These are phyloP conservation scores for Pseudodiploospora longispora DNA, from an alignment of 2,329 filamentous ascomycete genomes.

Conservation along the genomic window DNA sequence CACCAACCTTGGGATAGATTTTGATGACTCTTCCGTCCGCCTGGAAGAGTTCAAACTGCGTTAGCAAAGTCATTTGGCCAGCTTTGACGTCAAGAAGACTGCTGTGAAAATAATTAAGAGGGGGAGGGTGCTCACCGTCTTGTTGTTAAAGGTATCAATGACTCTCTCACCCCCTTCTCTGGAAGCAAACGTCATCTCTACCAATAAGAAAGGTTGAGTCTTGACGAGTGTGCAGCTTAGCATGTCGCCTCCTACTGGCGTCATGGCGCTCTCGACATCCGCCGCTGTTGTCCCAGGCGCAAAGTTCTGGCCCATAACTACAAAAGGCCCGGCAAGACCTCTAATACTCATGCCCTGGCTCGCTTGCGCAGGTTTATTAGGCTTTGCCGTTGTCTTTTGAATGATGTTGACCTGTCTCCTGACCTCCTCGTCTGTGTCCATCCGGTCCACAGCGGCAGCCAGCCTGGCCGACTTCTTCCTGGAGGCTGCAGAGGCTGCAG, in stretches of 20 bases:
- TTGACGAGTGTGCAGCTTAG: constrained; percentile 60
- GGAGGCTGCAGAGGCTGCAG: constrained; percentile 1
- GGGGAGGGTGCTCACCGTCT: constrained; percentile 49
- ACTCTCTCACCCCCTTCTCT: constrained; percentile 66
- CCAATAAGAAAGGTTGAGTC: constrained; percentile 62
- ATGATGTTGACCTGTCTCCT: constrained; percentile 29
- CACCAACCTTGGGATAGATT: constrained; percentile 60
- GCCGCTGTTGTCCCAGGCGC: constrained; percentile 72
- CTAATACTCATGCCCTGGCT: constrained; percentile 56
- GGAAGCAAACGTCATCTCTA: constrained; percentile 67
- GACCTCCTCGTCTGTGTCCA: constrained; percentile 25
- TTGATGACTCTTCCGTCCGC: constrained; percentile 68
- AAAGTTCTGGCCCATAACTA: constrained; percentile 73
- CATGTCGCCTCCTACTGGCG: constrained; percentile 62
- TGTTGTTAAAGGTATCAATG: constrained; percentile 68
- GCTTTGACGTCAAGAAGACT: background rate
- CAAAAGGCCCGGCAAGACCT: constrained; percentile 64
- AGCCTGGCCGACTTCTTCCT: constrained; percentile 26
- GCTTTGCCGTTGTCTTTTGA: constrained; percentile 9
- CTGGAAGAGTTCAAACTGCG: constrained; percentile 26
- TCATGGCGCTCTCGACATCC: constrained; percentile 76
- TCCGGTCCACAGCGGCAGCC: constrained; percentile 36
- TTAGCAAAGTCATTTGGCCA: background rate
- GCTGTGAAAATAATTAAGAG: background rate
- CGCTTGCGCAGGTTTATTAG: constrained; percentile 9